Conservation (phyloP, 805 yeast species). For the Komagataella kurtzmanii region DNA sequence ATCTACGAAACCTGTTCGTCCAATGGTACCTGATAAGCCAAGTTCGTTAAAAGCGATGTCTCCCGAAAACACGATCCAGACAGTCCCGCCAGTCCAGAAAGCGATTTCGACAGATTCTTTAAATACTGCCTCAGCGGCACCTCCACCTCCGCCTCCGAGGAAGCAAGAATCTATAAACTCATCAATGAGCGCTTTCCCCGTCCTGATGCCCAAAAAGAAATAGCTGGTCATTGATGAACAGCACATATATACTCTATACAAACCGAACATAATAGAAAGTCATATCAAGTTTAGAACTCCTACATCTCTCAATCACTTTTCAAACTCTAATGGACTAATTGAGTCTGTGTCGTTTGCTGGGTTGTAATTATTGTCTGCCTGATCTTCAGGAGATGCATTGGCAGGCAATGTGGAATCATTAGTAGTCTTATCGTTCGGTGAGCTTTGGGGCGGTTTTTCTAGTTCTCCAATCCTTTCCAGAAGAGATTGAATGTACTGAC, state of each 20-base stretch:
- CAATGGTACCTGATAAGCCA: not conserved
- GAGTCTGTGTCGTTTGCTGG: not conserved
- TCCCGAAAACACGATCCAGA: not conserved
- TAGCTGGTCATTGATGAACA: not conserved
- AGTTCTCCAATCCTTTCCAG: conserved; percentile 18
- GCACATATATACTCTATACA: not conserved
- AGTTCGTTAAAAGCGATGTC: not conserved
- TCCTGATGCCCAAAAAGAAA: not conserved
- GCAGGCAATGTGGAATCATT: not conserved
- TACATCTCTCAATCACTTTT: not conserved
- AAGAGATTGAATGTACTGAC: conserved; percentile 45
- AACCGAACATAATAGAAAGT: not conserved
- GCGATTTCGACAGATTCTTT: not conserved
- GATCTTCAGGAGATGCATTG: not conserved
- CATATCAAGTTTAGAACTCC: not conserved
- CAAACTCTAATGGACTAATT: not conserved
- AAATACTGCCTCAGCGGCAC: not conserved
- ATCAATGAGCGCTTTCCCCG: not conserved
- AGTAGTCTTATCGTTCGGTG: not conserved
- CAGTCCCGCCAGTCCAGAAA: not conserved
- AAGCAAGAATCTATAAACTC: not conserved
- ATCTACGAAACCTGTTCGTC: not conserved
- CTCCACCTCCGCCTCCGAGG: not conserved
- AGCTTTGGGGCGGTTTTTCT: not conserved
- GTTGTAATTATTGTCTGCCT: not conserved